Conservation (phyloP, 345 rosid genomes). For the Conringia planisiliqua region DNA sequence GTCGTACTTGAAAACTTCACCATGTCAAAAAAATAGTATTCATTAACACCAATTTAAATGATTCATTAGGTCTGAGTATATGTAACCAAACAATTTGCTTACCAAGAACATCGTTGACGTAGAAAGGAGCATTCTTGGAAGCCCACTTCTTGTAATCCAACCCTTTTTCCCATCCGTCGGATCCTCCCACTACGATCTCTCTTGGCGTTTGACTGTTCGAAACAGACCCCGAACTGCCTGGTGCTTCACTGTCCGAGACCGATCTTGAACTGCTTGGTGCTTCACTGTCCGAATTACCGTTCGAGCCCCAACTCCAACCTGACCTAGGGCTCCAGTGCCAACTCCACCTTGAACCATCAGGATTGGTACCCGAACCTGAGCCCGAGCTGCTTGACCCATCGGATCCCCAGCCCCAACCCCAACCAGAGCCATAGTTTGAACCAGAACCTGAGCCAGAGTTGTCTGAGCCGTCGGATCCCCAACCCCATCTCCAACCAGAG, state of each 20-base stretch:
- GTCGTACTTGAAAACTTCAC: too few relatives aligned
- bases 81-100: too few relatives aligned
- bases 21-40: too few relatives aligned
- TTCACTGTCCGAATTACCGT: not conserved
- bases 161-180: too few relatives aligned
- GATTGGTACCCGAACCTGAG: conserved; percentile 8
- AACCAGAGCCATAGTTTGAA: conserved; percentile 8
- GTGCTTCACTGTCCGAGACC: not conserved
- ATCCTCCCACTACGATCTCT: too few relatives aligned
- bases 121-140: too few relatives aligned
- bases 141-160: too few relatives aligned
- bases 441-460: not conserved
- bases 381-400: conserved; percentile 3
- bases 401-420: conserved; percentile 20
- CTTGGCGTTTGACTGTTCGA: too few relatives aligned
- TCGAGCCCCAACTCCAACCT: conserved; percentile 16
- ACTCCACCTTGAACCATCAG: not conserved
- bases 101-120: too few relatives aligned
- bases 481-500: conserved; percentile 30
- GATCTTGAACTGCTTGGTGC: conserved; percentile 19
- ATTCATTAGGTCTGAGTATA: too few relatives aligned
- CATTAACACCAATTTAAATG: too few relatives aligned
- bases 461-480: conserved; percentile 17
- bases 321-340: conserved; percentile 16
- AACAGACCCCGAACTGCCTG: too few relatives aligned